phyloP scores from a whole-genome alignment of 768 basidiomycete genomes.

The Auriscalpium orientale region DNA sequence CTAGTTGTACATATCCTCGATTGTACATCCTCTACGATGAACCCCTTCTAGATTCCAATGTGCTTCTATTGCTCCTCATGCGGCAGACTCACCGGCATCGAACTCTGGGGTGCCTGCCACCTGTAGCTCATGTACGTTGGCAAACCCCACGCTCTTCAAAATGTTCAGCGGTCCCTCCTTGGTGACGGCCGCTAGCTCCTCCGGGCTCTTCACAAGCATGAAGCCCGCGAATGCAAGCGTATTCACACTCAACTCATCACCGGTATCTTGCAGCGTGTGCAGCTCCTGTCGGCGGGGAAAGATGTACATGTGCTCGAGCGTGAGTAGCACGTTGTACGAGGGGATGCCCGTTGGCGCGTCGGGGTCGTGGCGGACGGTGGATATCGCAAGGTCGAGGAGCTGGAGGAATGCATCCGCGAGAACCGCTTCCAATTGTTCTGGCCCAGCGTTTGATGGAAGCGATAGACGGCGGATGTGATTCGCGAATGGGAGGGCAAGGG shows the following conservation, averaged over 20 bases:
- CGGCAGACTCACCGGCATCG: conserved; percentile 10
- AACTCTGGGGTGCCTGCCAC: conserved; percentile 41
- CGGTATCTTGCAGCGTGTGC: conserved; percentile 44
- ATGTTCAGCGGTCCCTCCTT: conserved; percentile 56
- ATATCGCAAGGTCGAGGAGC: conserved; percentile 71
- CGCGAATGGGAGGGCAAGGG: conserved; percentile 70
- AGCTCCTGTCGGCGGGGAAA: conserved; percentile 69
- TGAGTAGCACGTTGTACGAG: conserved; percentile 80
- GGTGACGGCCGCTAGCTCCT: conserved; percentile 64
- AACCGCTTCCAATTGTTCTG: conserved; percentile 39
- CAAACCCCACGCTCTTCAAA: conserved; percentile 53
- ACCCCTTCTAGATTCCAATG: not conserved
- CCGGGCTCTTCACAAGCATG: conserved; percentile 78
- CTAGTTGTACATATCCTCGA: not conserved
- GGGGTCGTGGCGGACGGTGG: conserved; percentile 60
- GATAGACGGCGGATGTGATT: conserved; percentile 60
- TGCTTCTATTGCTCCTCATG: too few species aligned
- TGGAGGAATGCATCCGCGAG: conserved; percentile 59
- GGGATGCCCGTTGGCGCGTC: conserved; percentile 55
- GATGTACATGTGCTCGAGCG: conserved; percentile 76
- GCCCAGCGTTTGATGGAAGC: conserved; percentile 23
- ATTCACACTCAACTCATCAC: conserved; percentile 67
- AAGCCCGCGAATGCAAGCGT: conserved; percentile 86
- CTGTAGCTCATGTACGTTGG: conserved; percentile 63
- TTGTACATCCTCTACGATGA: not conserved